Base-by-base conservation (phyloP, 169 alveolate genomes). In the Eimeria praecox region DNA sequence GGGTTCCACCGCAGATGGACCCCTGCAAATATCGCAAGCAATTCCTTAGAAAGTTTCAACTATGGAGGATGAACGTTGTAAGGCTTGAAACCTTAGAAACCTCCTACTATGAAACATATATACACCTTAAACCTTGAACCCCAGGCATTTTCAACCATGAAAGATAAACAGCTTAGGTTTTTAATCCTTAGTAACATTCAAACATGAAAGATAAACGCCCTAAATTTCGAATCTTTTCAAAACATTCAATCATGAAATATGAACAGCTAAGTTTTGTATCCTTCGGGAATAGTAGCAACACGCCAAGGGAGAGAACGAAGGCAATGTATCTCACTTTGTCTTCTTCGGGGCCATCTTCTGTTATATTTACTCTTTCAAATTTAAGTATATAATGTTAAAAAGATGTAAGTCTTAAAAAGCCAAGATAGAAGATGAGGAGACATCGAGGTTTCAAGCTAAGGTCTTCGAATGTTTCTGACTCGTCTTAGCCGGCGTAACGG, bases 311-410 rank as follows among this genome's bases (percentile, higher is more conserved):
- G 73, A 12, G 91, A 40, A n/a, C n/a, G 54, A 52, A 20, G 33
- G 46, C 20, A 12, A 18, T 0, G 91, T 54, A 3, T 30, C 91
- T 83, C 40, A 83, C 91, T 83, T 83, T 20, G 75, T 9, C 77
- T 83, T 83, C 77, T 83, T 83, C n/a, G 91, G 91, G 16, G 91
- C 91, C 91, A 83, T 83, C 56, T 46, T 83, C 54, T 54, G 30
- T 27, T 49, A 33, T 16, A 14, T n/a, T 27, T n/a, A 40, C 24
- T 27, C 49, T n/a, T 16, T 18, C 4, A 83, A 30, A 52, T 46
- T 12, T 0, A 78, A 12, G n/a, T 44, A 5, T 4, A n/a, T 12
- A 38, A 20, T 73, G 30, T 54, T 54, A 73, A 73, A 40, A 18
- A 16, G 18, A 35, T 3, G 30, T 30, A 27, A n/a, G 35, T 3